Evolutionary conservation across 192 early-diverging fungal genomes (phyloP), one percentile per base, ranked within the genome.

Genomic region (Coemansia sp.): DNA sequence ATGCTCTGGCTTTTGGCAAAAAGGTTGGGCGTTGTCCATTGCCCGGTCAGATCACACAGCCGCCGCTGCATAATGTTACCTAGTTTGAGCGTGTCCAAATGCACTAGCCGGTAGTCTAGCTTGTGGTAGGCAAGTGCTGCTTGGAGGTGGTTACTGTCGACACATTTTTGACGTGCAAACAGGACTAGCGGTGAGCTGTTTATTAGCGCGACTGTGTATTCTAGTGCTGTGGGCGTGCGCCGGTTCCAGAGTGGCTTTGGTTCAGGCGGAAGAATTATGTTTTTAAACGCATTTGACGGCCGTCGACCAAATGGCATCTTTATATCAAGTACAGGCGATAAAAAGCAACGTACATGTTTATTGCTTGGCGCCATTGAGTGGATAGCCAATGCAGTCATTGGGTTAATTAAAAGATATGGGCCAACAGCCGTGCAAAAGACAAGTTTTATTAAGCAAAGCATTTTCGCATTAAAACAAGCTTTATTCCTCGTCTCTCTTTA

Each of bases 1-100:
- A 78, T 65, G 41, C 63, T 62, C 59, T 78, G 69, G 35, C 75
- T 71, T 35, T 72, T 72, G 19, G 60, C 62, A 78, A 77, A 78
- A 8, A 78, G 38, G 32, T 72, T 63, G 13, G 75, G 75, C 11
- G 68, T 69, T 22, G 75, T 78, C 75, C 75, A 72, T 19, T 78
- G 75, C 0, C 68, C 75, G 0, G 69, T 78, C 27, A 78, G 39
- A 55, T 78, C 75, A 39, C 71, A 66, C 1, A 78, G 52, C 24
- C 75, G 64, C 1, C 75, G 65, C 60, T 78, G 75, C 20, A 78
- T 51, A 11, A 66, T 65, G 16, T 57, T 63, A 6, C 75, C 75
- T 20, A 62, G 23, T 3, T 64, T 54, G 4, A 78, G 9, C 1
- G 65, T 58, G 13, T 72, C 69, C 32, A 78, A 43, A 20, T 78